phyloP scores from a whole-genome alignment of 2,329 filamentous ascomycete genomes.

The Apiospora pterosperma region DNA sequence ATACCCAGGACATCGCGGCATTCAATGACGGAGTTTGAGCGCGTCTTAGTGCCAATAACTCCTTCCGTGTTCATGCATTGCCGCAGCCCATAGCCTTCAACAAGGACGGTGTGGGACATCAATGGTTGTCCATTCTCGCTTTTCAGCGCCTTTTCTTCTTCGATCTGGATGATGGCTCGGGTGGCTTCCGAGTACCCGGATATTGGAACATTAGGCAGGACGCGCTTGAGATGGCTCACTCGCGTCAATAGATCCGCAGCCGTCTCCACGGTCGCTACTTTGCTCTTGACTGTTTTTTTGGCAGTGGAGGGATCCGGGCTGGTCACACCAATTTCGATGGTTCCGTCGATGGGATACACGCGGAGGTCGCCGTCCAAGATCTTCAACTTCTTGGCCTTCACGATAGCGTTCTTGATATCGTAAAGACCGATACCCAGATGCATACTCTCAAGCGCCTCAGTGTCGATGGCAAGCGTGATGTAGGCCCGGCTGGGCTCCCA shows the following conservation, averaged over 20 bases:
- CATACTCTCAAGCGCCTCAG: constrained; percentile 72
- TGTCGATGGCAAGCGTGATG: constrained; percentile 79
- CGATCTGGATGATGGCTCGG: constrained; percentile 85
- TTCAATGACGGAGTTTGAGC: constrained; percentile 89
- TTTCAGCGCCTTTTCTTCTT: constrained; percentile 47
- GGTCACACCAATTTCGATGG: constrained; percentile 71
- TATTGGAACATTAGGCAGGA: constrained; percentile 79
- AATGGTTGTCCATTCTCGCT: not conserved
- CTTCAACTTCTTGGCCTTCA: constrained; percentile 80
- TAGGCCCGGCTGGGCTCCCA: constrained; percentile 77
- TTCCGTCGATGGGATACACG: constrained; percentile 47
- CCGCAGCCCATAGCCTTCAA: constrained; percentile 90
- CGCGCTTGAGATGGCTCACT: constrained; percentile 80
- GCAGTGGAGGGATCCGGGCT: constrained; percentile 47
- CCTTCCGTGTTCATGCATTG: constrained; percentile 92
- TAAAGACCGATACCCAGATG: constrained; percentile 73
- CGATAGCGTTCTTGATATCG: constrained; percentile 75
- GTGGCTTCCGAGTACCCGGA: constrained; percentile 84
- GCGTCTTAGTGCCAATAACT: constrained; percentile 71
- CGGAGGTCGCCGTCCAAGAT: constrained; percentile 63
- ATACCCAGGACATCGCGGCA: constrained; percentile 84
- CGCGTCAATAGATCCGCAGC: constrained; percentile 68
- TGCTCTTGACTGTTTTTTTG: constrained; percentile 45
- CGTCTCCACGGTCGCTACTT: constrained; percentile 45
- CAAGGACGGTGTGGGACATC: constrained; percentile 62